These are phyloP conservation scores for Leucocoprinus leucothites DNA, from an alignment of 768 basidiomycete genomes.

Conservation along the genomic window DNA sequence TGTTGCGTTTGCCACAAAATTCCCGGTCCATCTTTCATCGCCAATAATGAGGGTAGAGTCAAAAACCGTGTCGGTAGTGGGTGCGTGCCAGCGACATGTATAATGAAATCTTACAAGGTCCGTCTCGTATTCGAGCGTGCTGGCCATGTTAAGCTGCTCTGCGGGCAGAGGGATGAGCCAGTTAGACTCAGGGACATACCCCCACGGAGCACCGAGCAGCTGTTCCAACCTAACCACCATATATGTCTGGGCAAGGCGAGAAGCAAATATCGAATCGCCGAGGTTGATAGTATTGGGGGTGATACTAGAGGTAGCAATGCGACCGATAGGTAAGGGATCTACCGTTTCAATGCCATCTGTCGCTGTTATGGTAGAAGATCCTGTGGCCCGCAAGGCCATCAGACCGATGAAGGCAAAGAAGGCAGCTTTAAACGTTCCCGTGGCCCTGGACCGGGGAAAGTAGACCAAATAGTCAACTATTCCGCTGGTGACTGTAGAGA, in stretches of 20 bases:
- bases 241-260: background rate
- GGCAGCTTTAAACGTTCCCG: background rate
- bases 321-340: constrained; percentile 1
- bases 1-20: background rate
- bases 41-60: background rate
- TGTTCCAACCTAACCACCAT: constrained; percentile 1
- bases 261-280: background rate
- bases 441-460: background rate
- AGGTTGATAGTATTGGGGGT: background rate
- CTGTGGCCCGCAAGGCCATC: background rate
- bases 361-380: too few species aligned
- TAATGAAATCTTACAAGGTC: background rate
- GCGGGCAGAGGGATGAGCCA: background rate
- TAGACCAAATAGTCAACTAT: background rate
- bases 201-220: background rate
- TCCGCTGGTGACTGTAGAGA: background rate
- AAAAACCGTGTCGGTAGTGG: background rate
- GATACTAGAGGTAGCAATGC: background rate
- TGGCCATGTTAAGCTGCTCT: background rate
- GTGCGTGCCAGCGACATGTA: background rate
- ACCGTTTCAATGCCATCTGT: too few species aligned
- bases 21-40: background rate
- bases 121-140: background rate
- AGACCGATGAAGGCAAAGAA: background rate
- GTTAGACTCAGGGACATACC: background rate